Evolutionary conservation across 768 basidiomycete genomes (phyloP), one percentile per base, ranked within the genome.

Genomic region (Sutorius australiensis): DNA sequence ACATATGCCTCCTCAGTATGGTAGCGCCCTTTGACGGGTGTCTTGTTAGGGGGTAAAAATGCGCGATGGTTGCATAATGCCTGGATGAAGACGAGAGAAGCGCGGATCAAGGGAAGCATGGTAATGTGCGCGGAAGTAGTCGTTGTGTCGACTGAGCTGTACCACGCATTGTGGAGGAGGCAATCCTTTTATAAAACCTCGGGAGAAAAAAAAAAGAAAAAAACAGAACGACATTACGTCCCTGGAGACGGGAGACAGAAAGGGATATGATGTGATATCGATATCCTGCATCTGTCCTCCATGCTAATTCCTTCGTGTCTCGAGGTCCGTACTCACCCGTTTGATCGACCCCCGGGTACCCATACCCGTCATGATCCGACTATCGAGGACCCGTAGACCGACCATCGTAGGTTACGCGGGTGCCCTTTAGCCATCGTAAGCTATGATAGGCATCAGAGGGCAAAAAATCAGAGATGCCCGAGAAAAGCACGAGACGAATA

Each of bases 1-100:
- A 81, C 70, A 58, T 73, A 76, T 34, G 76, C 67, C 62, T 79
- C 77, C 16, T 80, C 71, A 0, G 77, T 80, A 62, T 82, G 77
- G 60, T 81, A 84, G 6, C 82, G 71, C 9, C 70, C 72, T 49
- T 80, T 80, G 32, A 62, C 52, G 0, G 73, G 75, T 0, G 81
- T 80, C 10, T 79, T 79, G 61, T 83, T 81, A 2, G 83, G 83
- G 0, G 83, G 80, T 0, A 78, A 79, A 57, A 73, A 79, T 0
- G 80, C 83, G 0, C 75, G 57, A 34, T 80, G 77, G 59, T 83
- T 80, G 61, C 70, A 73, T 27, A 75, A 44, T 2, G 80, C 78
- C 55, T 83, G 81, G 33, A 78, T 53, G 33, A 73, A 58, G 57
- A 79, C 73, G 51, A 85, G 76, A 33, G 67, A 59, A 16, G 76